These are phyloP conservation scores for Nicotiana tabacum DNA, from an alignment of 257 asterid species.

Conservation along the genomic window DNA sequence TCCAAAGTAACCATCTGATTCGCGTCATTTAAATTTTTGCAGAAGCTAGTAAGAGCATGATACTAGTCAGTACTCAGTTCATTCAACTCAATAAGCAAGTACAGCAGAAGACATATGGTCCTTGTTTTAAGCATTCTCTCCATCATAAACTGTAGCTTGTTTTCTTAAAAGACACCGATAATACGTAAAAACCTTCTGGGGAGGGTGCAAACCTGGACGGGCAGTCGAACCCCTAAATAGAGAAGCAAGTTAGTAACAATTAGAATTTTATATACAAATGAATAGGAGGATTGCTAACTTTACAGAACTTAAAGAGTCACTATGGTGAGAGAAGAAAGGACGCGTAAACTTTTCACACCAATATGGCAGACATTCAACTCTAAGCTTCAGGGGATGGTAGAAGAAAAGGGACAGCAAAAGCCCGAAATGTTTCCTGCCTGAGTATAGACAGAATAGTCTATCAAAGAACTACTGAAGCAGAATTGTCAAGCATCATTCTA, in stretches of 20 bases:
- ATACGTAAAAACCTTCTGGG: not conserved
- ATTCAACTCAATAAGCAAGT: not conserved
- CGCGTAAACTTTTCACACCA: not conserved
- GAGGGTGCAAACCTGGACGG: not conserved
- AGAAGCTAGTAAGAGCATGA: not conserved
- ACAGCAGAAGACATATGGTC: not conserved
- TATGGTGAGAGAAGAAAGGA: not conserved
- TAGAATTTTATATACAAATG: not conserved
- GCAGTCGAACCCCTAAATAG: not conserved
- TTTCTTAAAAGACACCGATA: not conserved
- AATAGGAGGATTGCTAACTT: not conserved
- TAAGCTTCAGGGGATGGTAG: not conserved
- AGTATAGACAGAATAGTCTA: not conserved
- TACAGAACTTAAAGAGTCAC: not conserved
- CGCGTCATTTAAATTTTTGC: too few relatives aligned
- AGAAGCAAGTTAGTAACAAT: not conserved
- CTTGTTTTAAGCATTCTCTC: too few relatives aligned
- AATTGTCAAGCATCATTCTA: not conserved
- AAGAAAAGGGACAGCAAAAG: not conserved
- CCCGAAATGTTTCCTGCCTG: not conserved
- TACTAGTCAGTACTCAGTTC: not conserved
- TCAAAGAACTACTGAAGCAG: not conserved
- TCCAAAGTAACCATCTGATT: too few relatives aligned
- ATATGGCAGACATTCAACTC: not conserved
- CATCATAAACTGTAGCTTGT: not conserved